Evolutionary conservation across 306 rosid species (phyloP).

Genomic region (Malus orientalis): DNA sequence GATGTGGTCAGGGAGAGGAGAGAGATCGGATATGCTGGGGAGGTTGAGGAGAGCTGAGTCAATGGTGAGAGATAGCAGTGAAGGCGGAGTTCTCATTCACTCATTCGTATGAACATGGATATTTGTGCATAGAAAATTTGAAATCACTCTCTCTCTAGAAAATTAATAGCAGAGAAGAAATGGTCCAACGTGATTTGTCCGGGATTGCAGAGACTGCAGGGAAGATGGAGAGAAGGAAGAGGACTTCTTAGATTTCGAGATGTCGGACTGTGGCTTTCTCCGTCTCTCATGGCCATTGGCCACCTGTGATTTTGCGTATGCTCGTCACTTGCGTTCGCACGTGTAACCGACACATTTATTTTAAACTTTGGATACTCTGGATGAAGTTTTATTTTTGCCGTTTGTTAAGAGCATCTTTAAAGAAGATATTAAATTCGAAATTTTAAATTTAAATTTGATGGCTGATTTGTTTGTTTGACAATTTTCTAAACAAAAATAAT

Average conservation of each 20-base stretch:
- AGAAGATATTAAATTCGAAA: too few relatives aligned
- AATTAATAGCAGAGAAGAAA: slow-evolving; percentile 9
- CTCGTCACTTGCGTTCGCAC: neutral
- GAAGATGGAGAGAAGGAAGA: neutral
- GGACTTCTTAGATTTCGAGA: neutral
- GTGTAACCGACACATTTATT: neutral
- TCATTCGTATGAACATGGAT: slow-evolving; percentile 9
- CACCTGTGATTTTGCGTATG: neutral
- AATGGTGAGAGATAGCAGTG: slow-evolving; percentile 69
- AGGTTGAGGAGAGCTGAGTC: slow-evolving; percentile 83
- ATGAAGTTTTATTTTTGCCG: too few relatives aligned
- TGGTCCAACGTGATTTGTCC: slow-evolving; percentile 20
- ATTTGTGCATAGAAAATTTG: neutral
- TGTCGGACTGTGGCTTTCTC: slow-evolving; percentile 8
- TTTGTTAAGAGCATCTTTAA: too few relatives aligned
- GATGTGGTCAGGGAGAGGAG: slow-evolving; percentile 85
- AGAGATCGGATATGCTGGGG: slow-evolving; percentile 79
- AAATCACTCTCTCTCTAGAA: neutral
- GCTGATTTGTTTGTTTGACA: too few relatives aligned
- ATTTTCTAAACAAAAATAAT: too few relatives aligned
- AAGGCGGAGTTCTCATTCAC: slow-evolving; percentile 90
- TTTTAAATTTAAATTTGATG: too few relatives aligned
- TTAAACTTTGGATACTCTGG: neutral
- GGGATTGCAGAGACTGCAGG: slow-evolving; percentile 18
- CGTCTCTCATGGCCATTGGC: neutral